Conservation (phyloP, 805 yeast genomes). For the Metschnikowia santaceciliae region DNA sequence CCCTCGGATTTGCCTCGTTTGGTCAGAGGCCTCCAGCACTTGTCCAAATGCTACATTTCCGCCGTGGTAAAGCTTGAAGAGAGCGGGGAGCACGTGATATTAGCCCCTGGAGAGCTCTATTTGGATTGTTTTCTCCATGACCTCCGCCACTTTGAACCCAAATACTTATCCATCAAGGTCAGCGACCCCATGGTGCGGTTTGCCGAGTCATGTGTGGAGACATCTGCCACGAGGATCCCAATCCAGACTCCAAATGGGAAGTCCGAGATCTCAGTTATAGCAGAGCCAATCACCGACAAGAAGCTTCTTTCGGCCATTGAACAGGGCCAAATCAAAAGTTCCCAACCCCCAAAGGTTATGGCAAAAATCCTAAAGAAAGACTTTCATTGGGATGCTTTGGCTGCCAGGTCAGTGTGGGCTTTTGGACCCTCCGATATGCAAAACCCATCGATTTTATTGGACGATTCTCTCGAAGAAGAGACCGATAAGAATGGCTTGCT, state of each 20-base stretch:
- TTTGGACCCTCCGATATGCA: constrained; percentile 54
- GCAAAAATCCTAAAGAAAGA: constrained; percentile 52
- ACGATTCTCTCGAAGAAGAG: constrained; percentile 72
- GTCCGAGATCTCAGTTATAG: constrained; percentile 61
- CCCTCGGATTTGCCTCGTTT: constrained; percentile 78
- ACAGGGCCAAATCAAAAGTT: constrained; percentile 37
- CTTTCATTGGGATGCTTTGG: constrained; percentile 78
- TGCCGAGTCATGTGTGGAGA: constrained; percentile 67
- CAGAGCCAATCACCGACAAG: constrained; percentile 62
- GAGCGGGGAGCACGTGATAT: constrained; percentile 77
- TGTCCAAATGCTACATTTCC: constrained; percentile 63
- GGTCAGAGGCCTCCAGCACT: constrained; percentile 61
- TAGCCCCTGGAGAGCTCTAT: constrained; percentile 85
- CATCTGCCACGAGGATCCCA: constrained; percentile 63
- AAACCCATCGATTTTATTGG: constrained; percentile 52
- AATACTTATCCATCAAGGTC: constrained; percentile 65
- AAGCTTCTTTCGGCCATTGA: constrained; percentile 56
- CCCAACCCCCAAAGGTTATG: constrained; percentile 38
- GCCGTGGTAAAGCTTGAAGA: constrained; percentile 72
- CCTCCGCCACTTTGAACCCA: constrained; percentile 56
- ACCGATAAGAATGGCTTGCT: constrained; percentile 52
- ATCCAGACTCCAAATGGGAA: constrained; percentile 53
- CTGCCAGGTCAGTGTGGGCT: constrained; percentile 78
- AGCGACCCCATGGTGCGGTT: constrained; percentile 82
- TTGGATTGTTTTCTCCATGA: constrained; percentile 82